Base-by-base conservation (phyloP, 1,284 basidiomycete genomes). In the Marasmius fiardii region DNA sequence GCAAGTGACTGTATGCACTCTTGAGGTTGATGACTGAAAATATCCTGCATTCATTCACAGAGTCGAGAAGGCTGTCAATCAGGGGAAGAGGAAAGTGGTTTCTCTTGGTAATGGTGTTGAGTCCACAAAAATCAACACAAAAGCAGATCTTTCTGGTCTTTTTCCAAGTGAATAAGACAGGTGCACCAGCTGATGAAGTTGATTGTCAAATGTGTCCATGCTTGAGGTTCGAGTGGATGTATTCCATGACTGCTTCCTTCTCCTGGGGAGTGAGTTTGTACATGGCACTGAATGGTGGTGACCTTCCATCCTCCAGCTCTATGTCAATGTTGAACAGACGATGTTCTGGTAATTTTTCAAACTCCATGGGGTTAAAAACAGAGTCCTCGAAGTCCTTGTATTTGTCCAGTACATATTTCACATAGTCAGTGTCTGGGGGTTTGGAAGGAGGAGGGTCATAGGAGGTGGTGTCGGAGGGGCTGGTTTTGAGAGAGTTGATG, bases 101-200 rank as follows among this genome's bases (percentile, higher is more conserved):
- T 21, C 54, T 59, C n/a, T 54, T 57, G 1, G 58, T 59, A 2
- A 57, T 57, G 2, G 43, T 16, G 39, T 59, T 75, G 26, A 74
- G 59, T 8, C 58, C 61, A 0, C 67, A 47, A 56, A 72, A 75
- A 51, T 76, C 70, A 3, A 73, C 63, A 49, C 68, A 71, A 0
- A 71, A 61, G 0, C 69, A 59, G 0, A 72, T 56, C 1, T 59
- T 45, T 16, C 68, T 68, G 54, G 73, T 69, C 60, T 74, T 74
- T 60, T 76, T 76, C 39, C 65, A 62, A 16, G 72, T 65, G 53
- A 74, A 75, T 0, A 76, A 62, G 26, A 74, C 60, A 0, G 72
- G 68, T 0, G 72, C 59, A 0, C 51, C 67, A 8, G 61, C 61
- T 3, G 65, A 58, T 0, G 63, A 63, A 0, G 52, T 62, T 0